These are phyloP conservation scores for Moesziomyces antarcticus DNA, from an alignment of 1,284 basidiomycete genomes.

Conservation along the genomic window DNA sequence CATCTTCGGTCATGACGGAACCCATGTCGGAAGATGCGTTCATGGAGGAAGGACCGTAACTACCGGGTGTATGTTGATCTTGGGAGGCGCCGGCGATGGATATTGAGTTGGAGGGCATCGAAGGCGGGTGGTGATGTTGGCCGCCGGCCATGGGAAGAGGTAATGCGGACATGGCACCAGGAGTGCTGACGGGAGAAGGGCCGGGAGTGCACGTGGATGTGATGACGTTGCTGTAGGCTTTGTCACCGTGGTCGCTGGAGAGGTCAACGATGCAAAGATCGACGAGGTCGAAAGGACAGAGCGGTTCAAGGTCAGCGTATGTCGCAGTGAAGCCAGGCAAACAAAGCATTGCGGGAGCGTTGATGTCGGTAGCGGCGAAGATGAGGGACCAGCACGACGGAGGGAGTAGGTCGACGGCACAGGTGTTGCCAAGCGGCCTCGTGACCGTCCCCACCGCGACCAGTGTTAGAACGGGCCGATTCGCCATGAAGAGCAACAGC, in stretches of 20 bases:
- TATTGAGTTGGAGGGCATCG: slow-evolving; percentile 38
- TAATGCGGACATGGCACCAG: slow-evolving; percentile 36
- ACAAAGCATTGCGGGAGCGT: too few relatives aligned
- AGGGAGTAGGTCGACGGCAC: too few relatives aligned
- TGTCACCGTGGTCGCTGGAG: slow-evolving; percentile 32
- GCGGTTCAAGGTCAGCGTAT: too few relatives aligned
- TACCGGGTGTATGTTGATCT: slow-evolving; percentile 38
- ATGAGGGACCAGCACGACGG: too few relatives aligned
- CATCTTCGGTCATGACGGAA: slow-evolving; percentile 68
- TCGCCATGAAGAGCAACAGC: too few relatives aligned
- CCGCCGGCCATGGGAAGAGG: slow-evolving; percentile 47
- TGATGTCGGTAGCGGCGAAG: too few relatives aligned
- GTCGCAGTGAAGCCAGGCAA: too few relatives aligned
- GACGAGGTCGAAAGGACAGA: too few relatives aligned
- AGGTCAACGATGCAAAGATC: neutral
- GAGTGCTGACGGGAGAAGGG: slow-evolving; percentile 52
- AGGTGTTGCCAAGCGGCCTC: too few relatives aligned
- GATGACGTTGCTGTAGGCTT: slow-evolving; percentile 50
- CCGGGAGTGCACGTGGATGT: slow-evolving; percentile 55
- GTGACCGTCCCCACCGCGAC: too few relatives aligned
- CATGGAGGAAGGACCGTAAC: slow-evolving; percentile 43
- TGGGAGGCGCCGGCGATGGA: slow-evolving; percentile 43
- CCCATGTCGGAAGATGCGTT: slow-evolving; percentile 53
- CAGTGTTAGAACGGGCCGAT: too few relatives aligned
- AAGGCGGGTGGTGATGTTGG: slow-evolving; percentile 28